Evolutionary conservation across 2,329 filamentous ascomycete species (phyloP).

Genomic region (Laburnicola sp.): DNA sequence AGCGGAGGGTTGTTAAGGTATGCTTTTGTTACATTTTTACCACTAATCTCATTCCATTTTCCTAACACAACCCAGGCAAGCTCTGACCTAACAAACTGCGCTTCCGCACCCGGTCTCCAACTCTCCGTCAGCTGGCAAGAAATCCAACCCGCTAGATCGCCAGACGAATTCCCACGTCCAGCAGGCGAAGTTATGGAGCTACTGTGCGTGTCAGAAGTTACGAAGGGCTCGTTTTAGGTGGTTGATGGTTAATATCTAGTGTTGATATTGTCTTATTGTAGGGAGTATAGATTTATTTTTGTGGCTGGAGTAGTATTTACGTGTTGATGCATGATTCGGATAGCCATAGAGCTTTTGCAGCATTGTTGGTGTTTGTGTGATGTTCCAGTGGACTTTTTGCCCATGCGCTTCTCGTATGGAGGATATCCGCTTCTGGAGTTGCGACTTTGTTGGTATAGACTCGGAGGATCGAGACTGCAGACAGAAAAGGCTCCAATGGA

Average conservation of each 20-base stretch:
- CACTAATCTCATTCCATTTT: too few species aligned
- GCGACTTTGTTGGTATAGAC: too few species aligned
- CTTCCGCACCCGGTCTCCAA: constrained; percentile 39
- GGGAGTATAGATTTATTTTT: too few species aligned
- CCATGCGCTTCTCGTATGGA: too few species aligned
- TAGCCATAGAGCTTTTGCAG: too few species aligned
- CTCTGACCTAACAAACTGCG: neutral
- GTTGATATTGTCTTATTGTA: neutral
- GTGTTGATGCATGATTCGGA: too few species aligned
- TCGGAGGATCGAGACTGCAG: too few species aligned
- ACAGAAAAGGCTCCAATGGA: too few species aligned
- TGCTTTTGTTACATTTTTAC: neutral
- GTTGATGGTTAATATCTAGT: neutral
- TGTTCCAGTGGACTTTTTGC: too few species aligned
- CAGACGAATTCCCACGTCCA: constrained; percentile 44
- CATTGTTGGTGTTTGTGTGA: too few species aligned
- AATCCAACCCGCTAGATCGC: constrained; percentile 41
- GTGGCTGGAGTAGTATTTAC: too few species aligned
- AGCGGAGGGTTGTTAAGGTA: constrained; percentile 31
- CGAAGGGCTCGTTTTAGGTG: neutral
- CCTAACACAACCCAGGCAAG: constrained; percentile 35
- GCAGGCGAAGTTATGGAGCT: constrained; percentile 35
- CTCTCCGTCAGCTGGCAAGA: constrained; percentile 47
- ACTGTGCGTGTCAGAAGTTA: constrained; percentile 9
- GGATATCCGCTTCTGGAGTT: too few species aligned